Percentiles rank a stretch among this genome's conserved stretches.
Conservation (phyloP, 1,139 yeast genomes). For the Pichia kudriavzevii region DNA sequence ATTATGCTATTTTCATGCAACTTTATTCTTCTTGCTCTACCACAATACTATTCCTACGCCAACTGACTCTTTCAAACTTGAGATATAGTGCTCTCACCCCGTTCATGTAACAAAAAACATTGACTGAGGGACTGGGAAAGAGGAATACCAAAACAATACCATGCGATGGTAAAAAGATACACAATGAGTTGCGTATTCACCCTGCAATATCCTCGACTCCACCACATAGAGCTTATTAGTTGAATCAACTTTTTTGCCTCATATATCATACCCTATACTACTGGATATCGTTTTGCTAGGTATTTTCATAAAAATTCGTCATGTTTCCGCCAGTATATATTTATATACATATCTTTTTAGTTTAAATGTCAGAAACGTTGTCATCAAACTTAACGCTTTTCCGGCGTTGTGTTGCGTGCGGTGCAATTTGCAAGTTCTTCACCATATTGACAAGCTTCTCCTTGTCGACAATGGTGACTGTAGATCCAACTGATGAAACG, state of each 20-base stretch:
- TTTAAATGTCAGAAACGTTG: constrained; percentile 4
- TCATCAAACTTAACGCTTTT: constrained; percentile 27
- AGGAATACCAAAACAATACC: not conserved
- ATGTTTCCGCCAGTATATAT: too few relatives aligned
- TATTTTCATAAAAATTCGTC: too few relatives aligned
- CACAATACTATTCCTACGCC: too few relatives aligned
- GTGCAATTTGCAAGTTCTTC: constrained; percentile 18
- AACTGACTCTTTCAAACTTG: too few relatives aligned
- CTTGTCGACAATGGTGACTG: too few relatives aligned
- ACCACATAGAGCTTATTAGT: not conserved
- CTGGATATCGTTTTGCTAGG: not conserved
- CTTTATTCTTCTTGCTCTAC: too few relatives aligned
- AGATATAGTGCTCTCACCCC: too few relatives aligned
- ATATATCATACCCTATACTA: not conserved
- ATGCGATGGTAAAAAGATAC: constrained; percentile 2
- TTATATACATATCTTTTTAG: not conserved
- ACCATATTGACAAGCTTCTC: constrained; percentile 9
- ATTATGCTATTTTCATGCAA: too few relatives aligned
- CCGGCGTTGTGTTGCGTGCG: constrained; percentile 15
- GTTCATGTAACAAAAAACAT: too few relatives aligned
- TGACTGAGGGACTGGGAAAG: constrained; percentile 3
- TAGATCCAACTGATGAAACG: constrained; percentile 2
- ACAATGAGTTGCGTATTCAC: too few relatives aligned
- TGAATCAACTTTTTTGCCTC: not conserved
- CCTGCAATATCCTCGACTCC: not conserved